Evolutionary conservation across 2,329 filamentous ascomycete species (phyloP).

Genomic region (Seiridium cupressi): DNA sequence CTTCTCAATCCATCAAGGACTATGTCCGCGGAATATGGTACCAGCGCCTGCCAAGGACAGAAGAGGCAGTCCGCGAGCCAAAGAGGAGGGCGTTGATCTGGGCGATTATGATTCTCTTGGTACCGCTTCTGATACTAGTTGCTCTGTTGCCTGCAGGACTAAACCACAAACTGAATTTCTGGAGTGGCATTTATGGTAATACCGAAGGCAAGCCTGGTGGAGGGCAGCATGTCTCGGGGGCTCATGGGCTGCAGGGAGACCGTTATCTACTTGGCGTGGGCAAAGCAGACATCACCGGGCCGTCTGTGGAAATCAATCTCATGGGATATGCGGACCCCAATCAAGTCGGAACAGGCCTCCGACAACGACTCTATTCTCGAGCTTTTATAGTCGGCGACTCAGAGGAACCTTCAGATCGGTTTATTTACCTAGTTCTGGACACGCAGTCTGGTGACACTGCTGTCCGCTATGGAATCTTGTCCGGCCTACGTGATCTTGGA

Average conservation of each 20-base stretch:
- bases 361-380: conserved; percentile 84
- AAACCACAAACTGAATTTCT: neutral
- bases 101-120: neutral
- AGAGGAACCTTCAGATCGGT: conserved; percentile 64
- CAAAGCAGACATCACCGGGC: conserved; percentile 60
- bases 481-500: conserved; percentile 69
- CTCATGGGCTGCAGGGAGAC: conserved; percentile 18
- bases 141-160: neutral
- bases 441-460: conserved; percentile 87
- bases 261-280: conserved; percentile 54
- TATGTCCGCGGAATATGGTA: neutral
- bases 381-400: conserved; percentile 82
- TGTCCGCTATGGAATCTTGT: conserved; percentile 80
- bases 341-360: conserved; percentile 79
- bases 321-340: conserved; percentile 89
- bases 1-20: neutral
- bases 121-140: conserved; percentile 3
- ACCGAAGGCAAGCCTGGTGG: neutral
- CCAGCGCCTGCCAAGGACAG: neutral
- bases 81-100: neutral
- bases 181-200: neutral
- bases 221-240: neutral
- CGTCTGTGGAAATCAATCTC: conserved; percentile 85
- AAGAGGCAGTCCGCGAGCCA: neutral
- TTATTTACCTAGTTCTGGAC: conserved; percentile 87